Percentiles rank a stretch among this genome's conserved stretches.
phyloP scores from a whole-genome alignment of 176 grass and related monocot genomes.

The Bromus sterilis region DNA sequence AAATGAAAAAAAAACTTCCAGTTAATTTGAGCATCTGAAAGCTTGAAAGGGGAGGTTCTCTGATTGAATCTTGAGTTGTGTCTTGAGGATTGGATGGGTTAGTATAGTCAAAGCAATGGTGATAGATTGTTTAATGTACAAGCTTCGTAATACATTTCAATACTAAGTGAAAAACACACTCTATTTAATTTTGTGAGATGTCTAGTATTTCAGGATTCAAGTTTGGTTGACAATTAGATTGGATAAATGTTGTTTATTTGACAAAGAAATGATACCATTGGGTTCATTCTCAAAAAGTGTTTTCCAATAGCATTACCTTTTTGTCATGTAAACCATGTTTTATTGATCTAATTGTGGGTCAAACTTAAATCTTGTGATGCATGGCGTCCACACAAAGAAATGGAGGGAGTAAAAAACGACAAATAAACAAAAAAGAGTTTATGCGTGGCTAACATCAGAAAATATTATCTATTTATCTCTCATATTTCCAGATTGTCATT shows the following conservation, averaged over 20 bases:
- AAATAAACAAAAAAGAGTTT: neutral
- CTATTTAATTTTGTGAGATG: neutral
- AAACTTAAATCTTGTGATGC: neutral
- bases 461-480: neutral
- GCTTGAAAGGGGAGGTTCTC: neutral
- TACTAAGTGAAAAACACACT: neutral
- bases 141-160: neutral
- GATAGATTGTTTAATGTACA: neutral
- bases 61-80: neutral
- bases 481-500: neutral
- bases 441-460: neutral
- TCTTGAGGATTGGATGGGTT: neutral
- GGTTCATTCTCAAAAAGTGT: neutral
- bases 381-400: neutral
- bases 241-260: neutral
- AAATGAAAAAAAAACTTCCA: neutral
- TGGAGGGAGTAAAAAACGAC: neutral
- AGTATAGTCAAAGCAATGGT: neutral
- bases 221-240: neutral
- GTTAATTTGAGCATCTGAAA: neutral
- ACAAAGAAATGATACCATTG: neutral
- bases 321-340: neutral
- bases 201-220: neutral
- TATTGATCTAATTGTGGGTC: neutral
- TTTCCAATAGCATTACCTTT: neutral